Evolutionary conservation across 2,329 filamentous ascomycete species (phyloP), one percentile per base, ranked within the genome.

Genomic region (Aurifilum marmelostoma): DNA sequence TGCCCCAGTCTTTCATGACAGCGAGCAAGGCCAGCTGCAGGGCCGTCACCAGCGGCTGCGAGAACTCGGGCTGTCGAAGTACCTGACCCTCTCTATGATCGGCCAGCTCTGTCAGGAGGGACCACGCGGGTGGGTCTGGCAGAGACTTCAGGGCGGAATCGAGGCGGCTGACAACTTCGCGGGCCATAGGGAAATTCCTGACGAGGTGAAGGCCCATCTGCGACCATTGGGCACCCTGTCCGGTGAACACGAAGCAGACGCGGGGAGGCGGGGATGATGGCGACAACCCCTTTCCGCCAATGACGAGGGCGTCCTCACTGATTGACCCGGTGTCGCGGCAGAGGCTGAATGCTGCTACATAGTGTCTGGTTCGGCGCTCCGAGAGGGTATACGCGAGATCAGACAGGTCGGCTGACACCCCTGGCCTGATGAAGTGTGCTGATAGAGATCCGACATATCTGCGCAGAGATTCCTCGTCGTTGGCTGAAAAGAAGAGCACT

Each of bases 161-260:
- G 27, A 58, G 52, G 9, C 16, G 8, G 9, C 29, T 16, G 24
- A 58, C 5, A 24, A 29, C 16, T 5, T 11, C n/a, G 24, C 52
- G 24, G 52, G 16, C n/a, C n/a, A 12, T 12, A 16, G 52, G 24
- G 24, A 29, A 75, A 79, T 79, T 81, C 65, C 82, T 9, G 34
- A 62, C 11, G 11, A 62, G 34, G 8, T 39, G 8, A 12, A n/a
- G 4, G 59, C 59, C n/a, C 41, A 58, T 29, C 29, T 29, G 18
- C 21, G n/a, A 47, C 59, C 24, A 68, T 72, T 18, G 77, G 41
- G 4, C 72, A 61, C n/a, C 75, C 79, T 5, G 80, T 79, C 80
- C 80, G 1, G 80, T 82, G 71, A 81, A 81, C 58, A 82, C 77
- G 72, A 80, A 81, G 24, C 79, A 79, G 3, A 62, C 18, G n/a